phyloP scores from a whole-genome alignment of 2,329 filamentous ascomycete genomes.

The Cladosporium sp. region DNA sequence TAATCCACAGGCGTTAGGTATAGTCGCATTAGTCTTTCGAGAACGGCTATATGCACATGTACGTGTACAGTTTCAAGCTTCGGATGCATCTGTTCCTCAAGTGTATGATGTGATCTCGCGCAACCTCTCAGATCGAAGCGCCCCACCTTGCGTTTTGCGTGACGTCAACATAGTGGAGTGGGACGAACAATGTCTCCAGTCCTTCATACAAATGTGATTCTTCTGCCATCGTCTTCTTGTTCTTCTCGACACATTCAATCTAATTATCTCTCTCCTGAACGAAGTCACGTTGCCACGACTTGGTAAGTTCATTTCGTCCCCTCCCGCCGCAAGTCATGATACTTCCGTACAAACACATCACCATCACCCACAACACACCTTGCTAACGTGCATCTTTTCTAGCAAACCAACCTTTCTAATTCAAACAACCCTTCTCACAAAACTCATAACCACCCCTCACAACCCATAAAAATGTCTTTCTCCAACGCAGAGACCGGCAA shows the following conservation, averaged over 20 bases:
- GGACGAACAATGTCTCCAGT: no score
- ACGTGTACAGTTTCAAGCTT: background rate
- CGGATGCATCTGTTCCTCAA: no score
- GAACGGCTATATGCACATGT: background rate
- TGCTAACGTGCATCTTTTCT: background rate
- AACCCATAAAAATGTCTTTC: conserved; percentile 38
- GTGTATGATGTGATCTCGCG: no score
- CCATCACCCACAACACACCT: background rate
- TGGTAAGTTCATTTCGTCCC: no score
- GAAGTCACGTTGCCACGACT: no score
- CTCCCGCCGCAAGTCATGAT: no score
- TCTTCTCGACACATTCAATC: no score
- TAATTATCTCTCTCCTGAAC: no score
- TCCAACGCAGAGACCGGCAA: conserved; percentile 59
- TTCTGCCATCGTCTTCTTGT: no score
- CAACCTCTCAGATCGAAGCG: no score
- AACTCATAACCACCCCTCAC: background rate
- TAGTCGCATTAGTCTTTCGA: background rate
- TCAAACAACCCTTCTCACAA: background rate
- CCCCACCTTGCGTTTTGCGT: background rate
- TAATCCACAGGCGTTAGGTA: background rate
- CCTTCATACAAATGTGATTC: no score
- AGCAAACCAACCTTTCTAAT: conserved; percentile 5
- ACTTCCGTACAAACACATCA: background rate
- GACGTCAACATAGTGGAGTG: no score